Evolutionary conservation across 1,284 basidiomycete species (phyloP).

Genomic region (Cutaneotrichosporon cutaneum): DNA sequence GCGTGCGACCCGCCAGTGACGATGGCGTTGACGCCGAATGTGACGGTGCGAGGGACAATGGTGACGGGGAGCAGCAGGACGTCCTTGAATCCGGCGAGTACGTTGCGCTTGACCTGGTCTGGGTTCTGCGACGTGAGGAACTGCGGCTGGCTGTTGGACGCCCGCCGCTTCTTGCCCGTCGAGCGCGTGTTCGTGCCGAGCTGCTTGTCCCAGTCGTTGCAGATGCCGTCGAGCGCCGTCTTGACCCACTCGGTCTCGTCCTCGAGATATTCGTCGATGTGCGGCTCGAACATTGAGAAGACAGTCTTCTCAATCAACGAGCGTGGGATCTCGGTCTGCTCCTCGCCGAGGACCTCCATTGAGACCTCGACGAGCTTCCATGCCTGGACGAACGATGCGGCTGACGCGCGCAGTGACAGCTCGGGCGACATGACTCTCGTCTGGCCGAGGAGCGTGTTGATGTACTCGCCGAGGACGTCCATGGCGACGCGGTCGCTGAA

Average conservation of each 20-base stretch:
- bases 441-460: slow-evolving; percentile 70
- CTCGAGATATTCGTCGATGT: slow-evolving; percentile 95
- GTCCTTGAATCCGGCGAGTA: slow-evolving; percentile 86
- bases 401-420: slow-evolving; percentile 77
- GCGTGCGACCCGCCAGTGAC: slow-evolving; percentile 66
- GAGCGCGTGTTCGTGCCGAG: slow-evolving; percentile 21
- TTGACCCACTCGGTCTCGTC: slow-evolving; percentile 86
- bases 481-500: slow-evolving; percentile 48
- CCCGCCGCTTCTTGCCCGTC: neutral
- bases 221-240: slow-evolving; percentile 69
- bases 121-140: slow-evolving; percentile 86
- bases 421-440: slow-evolving; percentile 72
- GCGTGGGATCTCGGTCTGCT: slow-evolving; percentile 48
- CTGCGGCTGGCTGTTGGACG: slow-evolving; percentile 44
- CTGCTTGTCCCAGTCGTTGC: slow-evolving; percentile 69
- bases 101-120: slow-evolving; percentile 85
- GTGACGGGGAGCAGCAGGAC: slow-evolving; percentile 89
- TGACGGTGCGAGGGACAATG: slow-evolving; percentile 84
- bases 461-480: slow-evolving; percentile 73
- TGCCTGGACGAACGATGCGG: slow-evolving; percentile 83
- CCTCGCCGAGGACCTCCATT: slow-evolving; percentile 52
- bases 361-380: slow-evolving; percentile 80
- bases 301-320: slow-evolving; percentile 74
- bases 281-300: slow-evolving; percentile 86
- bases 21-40: slow-evolving; percentile 68